Percentiles rank a stretch among this genome's conserved stretches.
Conservation (phyloP, 805 yeast genomes). For the Pichia phayaonensis region DNA sequence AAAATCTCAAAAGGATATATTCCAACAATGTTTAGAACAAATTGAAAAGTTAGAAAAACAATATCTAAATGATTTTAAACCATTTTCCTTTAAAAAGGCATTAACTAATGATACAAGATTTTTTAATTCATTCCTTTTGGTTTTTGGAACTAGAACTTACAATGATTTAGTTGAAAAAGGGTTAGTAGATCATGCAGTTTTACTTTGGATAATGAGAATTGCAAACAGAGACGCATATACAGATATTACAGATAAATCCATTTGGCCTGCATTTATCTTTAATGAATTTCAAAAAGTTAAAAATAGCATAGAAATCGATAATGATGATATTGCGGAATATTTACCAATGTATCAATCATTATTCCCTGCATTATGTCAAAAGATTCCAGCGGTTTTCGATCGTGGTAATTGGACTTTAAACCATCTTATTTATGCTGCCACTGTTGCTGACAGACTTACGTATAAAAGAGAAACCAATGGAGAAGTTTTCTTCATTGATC, state of each 20-base stretch:
- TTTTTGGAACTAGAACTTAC: constrained; percentile 49
- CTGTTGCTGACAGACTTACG: constrained; percentile 24
- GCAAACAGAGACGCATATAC: constrained; percentile 36
- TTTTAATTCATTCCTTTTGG: constrained; percentile 39
- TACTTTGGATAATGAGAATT: constrained; percentile 58
- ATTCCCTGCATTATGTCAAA: constrained; percentile 45
- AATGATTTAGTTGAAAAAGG: constrained; percentile 42
- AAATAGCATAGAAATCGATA: constrained; percentile 30
- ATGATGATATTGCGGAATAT: constrained; percentile 50
- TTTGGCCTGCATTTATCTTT: constrained; percentile 46
- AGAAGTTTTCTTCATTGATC: constrained; percentile 19
- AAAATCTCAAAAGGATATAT: constrained; percentile 40
- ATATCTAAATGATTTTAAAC: constrained; percentile 37
- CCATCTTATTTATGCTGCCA: constrained; percentile 37
- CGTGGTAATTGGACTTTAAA: constrained; percentile 43
- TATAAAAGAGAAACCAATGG: constrained; percentile 22
- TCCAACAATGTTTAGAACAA: constrained; percentile 37
- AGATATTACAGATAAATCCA: constrained; percentile 23
- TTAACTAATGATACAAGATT: constrained; percentile 33
- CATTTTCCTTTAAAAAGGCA: constrained; percentile 47
- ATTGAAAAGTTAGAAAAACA: constrained; percentile 39
- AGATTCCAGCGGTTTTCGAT: constrained; percentile 34
- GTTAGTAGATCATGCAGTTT: constrained; percentile 49
- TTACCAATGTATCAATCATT: constrained; percentile 40
- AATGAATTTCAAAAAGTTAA: constrained; percentile 23